A percentile compares a stretch with the other conserved stretches of the same genome.
phyloP scores from a whole-genome alignment of 2,329 filamentous ascomycete genomes.

The Diaporthe ilicicola region DNA sequence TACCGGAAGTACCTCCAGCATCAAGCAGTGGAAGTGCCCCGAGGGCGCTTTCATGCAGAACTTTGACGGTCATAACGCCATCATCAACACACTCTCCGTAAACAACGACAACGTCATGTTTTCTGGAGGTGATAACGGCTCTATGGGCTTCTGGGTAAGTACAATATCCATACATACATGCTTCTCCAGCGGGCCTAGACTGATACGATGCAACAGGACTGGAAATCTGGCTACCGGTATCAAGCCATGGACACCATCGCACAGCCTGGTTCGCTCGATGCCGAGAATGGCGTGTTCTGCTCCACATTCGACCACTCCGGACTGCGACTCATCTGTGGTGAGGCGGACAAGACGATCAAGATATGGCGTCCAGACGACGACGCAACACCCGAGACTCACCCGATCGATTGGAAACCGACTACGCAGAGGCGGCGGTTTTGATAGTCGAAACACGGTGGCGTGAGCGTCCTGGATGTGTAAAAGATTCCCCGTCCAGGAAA shows the following conservation, averaged over 20 bases:
- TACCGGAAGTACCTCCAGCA: conserved; percentile 87
- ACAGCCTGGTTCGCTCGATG: conserved; percentile 92
- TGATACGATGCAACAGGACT: conserved; percentile 62
- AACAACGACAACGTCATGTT: conserved; percentile 97
- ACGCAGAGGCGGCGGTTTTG: conserved; percentile 80
- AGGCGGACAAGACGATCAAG: conserved; percentile 98
- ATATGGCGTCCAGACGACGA: conserved; percentile 95
- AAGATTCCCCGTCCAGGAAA: background rate
- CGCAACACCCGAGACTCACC: conserved; percentile 90
- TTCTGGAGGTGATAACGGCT: conserved; percentile 94
- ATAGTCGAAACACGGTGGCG: conserved; percentile 7
- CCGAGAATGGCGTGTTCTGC: conserved; percentile 94
- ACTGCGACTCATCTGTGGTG: conserved; percentile 87
- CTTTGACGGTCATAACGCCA: conserved; percentile 94
- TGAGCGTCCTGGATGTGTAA: background rate
- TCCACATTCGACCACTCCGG: conserved; percentile 92
- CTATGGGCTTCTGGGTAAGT: conserved; percentile 84
- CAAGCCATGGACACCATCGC: conserved; percentile 90
- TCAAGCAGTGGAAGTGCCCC: conserved; percentile 99
- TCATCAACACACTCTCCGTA: conserved; percentile 92
- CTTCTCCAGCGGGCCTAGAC: background rate
- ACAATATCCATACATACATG: background rate
- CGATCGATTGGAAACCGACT: conserved; percentile 89
- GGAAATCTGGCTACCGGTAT: conserved; percentile 95
- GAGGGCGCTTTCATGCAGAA: conserved; percentile 99